Conservation (phyloP, 345 rosid species). For the Syzygium oleosum region DNA sequence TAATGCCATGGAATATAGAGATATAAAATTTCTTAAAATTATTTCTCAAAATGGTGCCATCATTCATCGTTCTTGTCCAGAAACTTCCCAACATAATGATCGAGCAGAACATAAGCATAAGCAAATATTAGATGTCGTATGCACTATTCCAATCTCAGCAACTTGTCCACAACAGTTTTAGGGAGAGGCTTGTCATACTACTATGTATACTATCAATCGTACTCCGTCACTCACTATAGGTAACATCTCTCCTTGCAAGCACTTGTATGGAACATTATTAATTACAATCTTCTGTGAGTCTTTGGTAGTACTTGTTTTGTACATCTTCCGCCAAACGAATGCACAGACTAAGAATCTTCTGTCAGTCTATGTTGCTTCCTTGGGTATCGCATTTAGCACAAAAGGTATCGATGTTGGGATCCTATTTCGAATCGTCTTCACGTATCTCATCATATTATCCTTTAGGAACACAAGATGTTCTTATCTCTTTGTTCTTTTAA, state of each 20-base stretch:
- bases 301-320: not conserved
- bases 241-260: not conserved
- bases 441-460: not conserved
- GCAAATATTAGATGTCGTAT: not conserved
- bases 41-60: not conserved
- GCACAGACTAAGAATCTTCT: not conserved
- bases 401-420: not conserved
- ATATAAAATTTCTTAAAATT: not conserved
- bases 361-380: not conserved
- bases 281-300: not conserved
- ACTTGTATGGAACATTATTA: not conserved
- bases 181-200: not conserved
- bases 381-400: not conserved
- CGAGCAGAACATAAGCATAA: not conserved
- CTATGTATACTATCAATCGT: not conserved
- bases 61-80: not conserved
- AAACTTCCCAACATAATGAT: not conserved
- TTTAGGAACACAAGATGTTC: not conserved
- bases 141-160: not conserved
- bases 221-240: not conserved
- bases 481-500: not conserved
- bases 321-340: not conserved
- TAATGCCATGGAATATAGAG: not conserved
- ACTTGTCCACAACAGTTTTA: not conserved
- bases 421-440: rapidly evolving